Evolutionary conservation across 1,139 yeast species (phyloP).

Genomic region (Kodamaea sp.): DNA sequence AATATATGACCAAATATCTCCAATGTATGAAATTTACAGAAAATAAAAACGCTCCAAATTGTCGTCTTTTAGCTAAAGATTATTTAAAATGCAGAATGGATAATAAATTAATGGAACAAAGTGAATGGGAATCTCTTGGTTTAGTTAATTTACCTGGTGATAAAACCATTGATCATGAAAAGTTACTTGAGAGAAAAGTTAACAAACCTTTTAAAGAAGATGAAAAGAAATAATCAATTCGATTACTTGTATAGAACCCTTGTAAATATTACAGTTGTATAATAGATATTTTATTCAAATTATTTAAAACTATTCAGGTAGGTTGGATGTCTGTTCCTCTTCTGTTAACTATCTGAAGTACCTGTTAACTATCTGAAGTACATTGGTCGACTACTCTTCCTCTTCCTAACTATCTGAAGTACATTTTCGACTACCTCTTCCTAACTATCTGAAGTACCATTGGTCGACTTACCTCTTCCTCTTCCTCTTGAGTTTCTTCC

Average conservation of each 20-base stretch:
- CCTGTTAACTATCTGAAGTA: no score
- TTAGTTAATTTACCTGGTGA: constrained; percentile 63
- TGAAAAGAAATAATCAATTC: not conserved
- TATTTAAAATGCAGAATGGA: constrained; percentile 91
- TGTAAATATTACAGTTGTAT: not conserved
- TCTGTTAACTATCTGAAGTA: no score
- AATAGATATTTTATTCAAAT: not conserved
- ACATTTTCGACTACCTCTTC: no score
- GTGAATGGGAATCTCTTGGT: constrained; percentile 81
- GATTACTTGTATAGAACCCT: no score
- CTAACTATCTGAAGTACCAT: not conserved
- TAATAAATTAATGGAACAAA: constrained; percentile 76
- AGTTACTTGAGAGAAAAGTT: constrained; percentile 8
- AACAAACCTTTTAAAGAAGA: constrained; percentile 5
- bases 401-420: no score
- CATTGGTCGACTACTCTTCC: no score
- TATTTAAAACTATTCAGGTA: not conserved
- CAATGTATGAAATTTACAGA: constrained; percentile 73
- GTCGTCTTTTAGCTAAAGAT: constrained; percentile 76
- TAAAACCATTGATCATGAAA: constrained; percentile 17
- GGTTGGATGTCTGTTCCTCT: no score
- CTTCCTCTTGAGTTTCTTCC: constrained; percentile 4
- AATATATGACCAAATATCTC: constrained; percentile 70
- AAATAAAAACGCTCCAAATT: constrained; percentile 85
- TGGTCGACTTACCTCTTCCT: constrained; percentile 4